Conservation (phyloP, 2,329 filamentous ascomycete genomes). For the Colletotrichum noveboracense region DNA sequence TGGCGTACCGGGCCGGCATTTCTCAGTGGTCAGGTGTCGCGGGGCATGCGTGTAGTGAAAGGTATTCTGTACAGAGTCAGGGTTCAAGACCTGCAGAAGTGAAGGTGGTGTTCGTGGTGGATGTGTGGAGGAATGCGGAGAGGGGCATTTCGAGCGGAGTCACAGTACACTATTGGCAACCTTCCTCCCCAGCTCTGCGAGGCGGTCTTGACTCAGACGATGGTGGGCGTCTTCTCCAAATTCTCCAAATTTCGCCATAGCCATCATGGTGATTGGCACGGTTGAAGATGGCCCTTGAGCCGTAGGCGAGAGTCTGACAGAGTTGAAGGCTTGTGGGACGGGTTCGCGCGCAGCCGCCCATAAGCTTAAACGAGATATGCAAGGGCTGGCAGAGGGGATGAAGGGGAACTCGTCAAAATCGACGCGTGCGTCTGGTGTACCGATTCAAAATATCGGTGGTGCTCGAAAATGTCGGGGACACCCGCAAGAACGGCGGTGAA, state of each 20-base stretch:
- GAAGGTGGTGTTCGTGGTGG: slow-evolving; percentile 6
- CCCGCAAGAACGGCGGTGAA: not conserved
- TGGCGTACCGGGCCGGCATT: slow-evolving; percentile 19
- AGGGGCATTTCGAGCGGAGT: slow-evolving; percentile 1
- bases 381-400: not conserved
- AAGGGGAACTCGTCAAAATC: not conserved
- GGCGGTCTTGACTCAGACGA: slow-evolving; percentile 7
- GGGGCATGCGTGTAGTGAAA: not conserved
- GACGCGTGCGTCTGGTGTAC: not conserved
- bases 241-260: slow-evolving; percentile 1
- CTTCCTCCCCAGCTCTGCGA: not conserved
- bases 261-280: slow-evolving; percentile 16
- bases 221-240: slow-evolving; percentile 10
- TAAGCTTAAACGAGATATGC: slow-evolving; percentile 16
- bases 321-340: not conserved
- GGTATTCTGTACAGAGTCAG: slow-evolving; percentile 4
- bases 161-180: not conserved
- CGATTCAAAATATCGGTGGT: not conserved
- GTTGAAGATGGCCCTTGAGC: not conserved
- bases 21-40: slow-evolving; percentile 20
- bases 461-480: not conserved
- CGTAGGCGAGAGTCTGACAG: not conserved
- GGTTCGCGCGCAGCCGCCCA: slow-evolving; percentile 15
- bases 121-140: slow-evolving; percentile 21
- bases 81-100: slow-evolving; percentile 11